Evolutionary conservation across 768 basidiomycete genomes (phyloP), one percentile per base, ranked within the genome.

Genomic region (Leccinellum rugosiceps): DNA sequence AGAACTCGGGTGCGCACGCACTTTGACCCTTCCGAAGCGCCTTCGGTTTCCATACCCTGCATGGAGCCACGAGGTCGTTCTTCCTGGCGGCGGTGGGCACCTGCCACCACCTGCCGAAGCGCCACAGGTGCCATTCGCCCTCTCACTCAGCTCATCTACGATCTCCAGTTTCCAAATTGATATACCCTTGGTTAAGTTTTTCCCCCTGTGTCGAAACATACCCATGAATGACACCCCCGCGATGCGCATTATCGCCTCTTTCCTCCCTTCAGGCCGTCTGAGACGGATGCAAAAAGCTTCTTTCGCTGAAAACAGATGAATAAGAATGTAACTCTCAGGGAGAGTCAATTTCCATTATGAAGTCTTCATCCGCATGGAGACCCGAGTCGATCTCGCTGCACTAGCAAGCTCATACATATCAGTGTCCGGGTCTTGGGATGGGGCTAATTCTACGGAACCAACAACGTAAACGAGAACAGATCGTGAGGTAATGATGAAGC

Each of bases 401-500:
- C 26, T 57, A 9, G 11, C 23, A 71, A 15, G 45, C 19, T 11
- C 41, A 41, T 4, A 2, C 25, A 25, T 41, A 43, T 26, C 32
- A n/a, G 49, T 35, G 53, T 47, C 21, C 38, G 15, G 41, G 26
- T 51, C 19, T 10, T 19, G 19, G 35, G 67, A 43, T 46, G 23
- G 45, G 23, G 64, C 19, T 41, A 64, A 60, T 23, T 66, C 69
- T 62, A 67, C 60, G 67, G 66, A 71, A 69, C 58, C 68, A 43
- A 70, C 68, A 43, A 70, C 55, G 71, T 62, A 57, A 57, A 74
- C 55, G 15, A 43, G 41, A 59, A 62, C n/a, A 62, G 49, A 17
- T 57, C 11, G 66, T 72, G 62, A 69, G 65, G 63, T 71, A 73
- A 60, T 60, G 54, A 54, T 71, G 68, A 61, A 73, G 74, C 62